These are phyloP conservation scores for Jamesozyma spencerorum DNA, from an alignment of 805 yeast species.

Conservation along the genomic window DNA sequence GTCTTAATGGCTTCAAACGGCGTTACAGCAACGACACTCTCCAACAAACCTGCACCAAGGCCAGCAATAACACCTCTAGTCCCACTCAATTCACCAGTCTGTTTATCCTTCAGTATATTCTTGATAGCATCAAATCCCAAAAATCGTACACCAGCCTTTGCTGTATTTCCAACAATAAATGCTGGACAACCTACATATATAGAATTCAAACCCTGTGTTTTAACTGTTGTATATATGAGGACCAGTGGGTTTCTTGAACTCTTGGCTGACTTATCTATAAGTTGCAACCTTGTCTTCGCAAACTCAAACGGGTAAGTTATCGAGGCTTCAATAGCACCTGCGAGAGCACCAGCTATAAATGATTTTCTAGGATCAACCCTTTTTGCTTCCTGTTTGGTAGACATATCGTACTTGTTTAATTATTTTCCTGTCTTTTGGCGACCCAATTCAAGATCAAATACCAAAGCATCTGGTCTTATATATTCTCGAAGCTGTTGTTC, in stretches of 20 bases:
- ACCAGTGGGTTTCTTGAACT: conserved; percentile 77
- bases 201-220: conserved; percentile 67
- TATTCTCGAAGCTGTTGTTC: no score
- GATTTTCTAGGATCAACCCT: conserved; percentile 64
- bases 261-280: conserved; percentile 54
- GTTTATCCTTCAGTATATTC: conserved; percentile 61
- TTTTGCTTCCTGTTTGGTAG: conserved; percentile 5
- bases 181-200: conserved; percentile 95
- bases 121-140: conserved; percentile 87
- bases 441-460: no score
- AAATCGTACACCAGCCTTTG: conserved; percentile 91
- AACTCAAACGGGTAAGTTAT: conserved; percentile 94
- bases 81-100: conserved; percentile 75
- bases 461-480: no score
- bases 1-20: conserved; percentile 97
- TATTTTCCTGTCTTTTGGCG: no score
- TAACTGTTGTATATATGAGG: conserved; percentile 64
- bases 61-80: conserved; percentile 93
- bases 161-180: conserved; percentile 90
- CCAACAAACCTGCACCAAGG: conserved; percentile 92
- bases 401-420: no score
- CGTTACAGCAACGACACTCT: conserved; percentile 86
- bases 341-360: conserved; percentile 89
- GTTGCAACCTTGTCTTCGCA: conserved; percentile 87
- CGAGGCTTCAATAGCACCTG: conserved; percentile 92